Percentiles rank a stretch among this genome's conserved stretches.
These are phyloP conservation scores for Nidularia sp. DNA, from an alignment of 768 basidiomycete species.

Conservation along the genomic window DNA sequence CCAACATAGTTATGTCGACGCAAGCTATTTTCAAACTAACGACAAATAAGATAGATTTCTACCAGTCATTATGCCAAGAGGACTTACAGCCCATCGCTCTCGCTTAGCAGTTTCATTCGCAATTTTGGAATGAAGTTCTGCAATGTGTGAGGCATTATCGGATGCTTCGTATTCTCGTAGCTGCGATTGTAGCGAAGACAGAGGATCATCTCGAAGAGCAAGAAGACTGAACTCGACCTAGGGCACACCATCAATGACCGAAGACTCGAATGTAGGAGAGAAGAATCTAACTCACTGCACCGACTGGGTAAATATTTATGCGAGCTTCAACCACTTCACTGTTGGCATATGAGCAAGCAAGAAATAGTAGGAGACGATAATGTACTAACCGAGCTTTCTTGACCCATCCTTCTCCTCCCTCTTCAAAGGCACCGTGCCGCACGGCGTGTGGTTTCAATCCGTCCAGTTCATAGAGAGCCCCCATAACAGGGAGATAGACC, in stretches of 20 bases:
- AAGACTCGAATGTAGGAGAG: too few relatives aligned
- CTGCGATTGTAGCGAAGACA: slow-evolving; percentile 63
- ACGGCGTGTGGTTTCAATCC: slow-evolving; percentile 80
- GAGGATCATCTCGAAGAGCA: slow-evolving; percentile 77
- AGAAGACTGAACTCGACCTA: slow-evolving; percentile 93
- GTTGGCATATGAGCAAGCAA: slow-evolving; percentile 11
- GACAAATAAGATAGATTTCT: slow-evolving; percentile 8
- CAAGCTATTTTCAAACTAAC: slow-evolving; percentile 82
- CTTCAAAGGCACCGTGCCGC: slow-evolving; percentile 71
- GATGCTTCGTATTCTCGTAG: slow-evolving; percentile 43
- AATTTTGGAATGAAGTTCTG: slow-evolving; percentile 52
- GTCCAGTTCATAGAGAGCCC: slow-evolving; percentile 88
- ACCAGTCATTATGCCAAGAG: slow-evolving; percentile 1
- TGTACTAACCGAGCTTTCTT: slow-evolving; percentile 64
- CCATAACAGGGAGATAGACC: slow-evolving; percentile 84
- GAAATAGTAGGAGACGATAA: slow-evolving; percentile 4
- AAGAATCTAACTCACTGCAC: slow-evolving; percentile 57
- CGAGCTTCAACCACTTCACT: slow-evolving; percentile 84
- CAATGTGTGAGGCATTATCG: slow-evolving; percentile 37
- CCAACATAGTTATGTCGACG: slow-evolving; percentile 87
- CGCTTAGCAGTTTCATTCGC: slow-evolving; percentile 71
- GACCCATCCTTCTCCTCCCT: slow-evolving; percentile 78
- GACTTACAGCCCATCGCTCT: slow-evolving; percentile 76
- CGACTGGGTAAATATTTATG: slow-evolving; percentile 87
- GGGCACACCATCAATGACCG: neutral